A percentile compares a stretch with the other conserved stretches of the same genome.
Evolutionary conservation across 495 filamentous ascomycete species (phyloP).

Genomic region (Podospora sp.): DNA sequence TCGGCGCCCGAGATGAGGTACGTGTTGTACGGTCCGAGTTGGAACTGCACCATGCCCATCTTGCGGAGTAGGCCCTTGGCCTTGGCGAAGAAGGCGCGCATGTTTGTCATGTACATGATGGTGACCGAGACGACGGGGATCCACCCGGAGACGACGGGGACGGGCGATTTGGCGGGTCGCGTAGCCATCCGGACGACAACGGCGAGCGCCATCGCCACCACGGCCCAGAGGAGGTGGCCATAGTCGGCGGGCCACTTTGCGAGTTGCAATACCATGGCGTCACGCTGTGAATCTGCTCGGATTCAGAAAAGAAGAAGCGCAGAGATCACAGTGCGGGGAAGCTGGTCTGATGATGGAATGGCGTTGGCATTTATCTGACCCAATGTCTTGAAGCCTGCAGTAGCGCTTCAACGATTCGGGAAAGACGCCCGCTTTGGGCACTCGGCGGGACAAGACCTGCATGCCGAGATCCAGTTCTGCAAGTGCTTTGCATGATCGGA

Average conservation of each 20-base stretch:
- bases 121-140: constrained; percentile 3
- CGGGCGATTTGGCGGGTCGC: not conserved
- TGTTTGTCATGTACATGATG: constrained; percentile 12
- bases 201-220: not conserved
- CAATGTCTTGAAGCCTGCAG: not conserved
- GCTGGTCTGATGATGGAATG: not conserved
- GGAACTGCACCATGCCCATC: constrained; percentile 24
- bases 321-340: not conserved
- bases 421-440: constrained; percentile 1
- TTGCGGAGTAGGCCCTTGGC: not conserved
- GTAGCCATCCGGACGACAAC: not conserved
- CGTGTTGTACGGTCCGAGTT: constrained; percentile 27
- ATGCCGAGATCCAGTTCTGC: not conserved
- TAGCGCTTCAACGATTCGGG: not conserved
- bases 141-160: not conserved
- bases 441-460: not conserved
- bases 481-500: not conserved
- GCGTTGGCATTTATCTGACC: not conserved
- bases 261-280: not conserved
- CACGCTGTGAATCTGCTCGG: not conserved
- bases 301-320: not conserved
- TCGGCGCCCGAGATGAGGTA: constrained; percentile 28
- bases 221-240: not conserved
- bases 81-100: not conserved
- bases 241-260: not conserved